phyloP scores from a whole-genome alignment of 169 alveolate species.

The Cryptosporidium canis region DNA sequence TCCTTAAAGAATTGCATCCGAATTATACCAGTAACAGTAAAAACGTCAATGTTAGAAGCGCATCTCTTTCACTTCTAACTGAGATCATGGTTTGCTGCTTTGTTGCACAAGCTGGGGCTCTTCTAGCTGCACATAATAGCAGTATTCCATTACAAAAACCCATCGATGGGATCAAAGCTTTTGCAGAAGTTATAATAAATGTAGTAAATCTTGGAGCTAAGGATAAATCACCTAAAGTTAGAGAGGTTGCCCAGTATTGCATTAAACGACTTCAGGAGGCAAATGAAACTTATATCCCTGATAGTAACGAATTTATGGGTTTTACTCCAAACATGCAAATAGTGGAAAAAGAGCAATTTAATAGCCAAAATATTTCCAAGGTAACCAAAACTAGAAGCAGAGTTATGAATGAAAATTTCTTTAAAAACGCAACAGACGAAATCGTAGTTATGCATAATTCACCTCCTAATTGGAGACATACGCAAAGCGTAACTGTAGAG shows the following conservation, averaged over 20 bases:
- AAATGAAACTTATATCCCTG: conserved; percentile 58
- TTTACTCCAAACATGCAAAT: neutral
- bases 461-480: conserved; percentile 56
- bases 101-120: conserved; percentile 71
- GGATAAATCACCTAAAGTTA: conserved; percentile 70
- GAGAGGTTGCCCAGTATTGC: conserved; percentile 69
- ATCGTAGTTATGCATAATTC: conserved; percentile 39
- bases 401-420: conserved; percentile 43
- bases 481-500: neutral
- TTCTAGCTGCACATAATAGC: conserved; percentile 52
- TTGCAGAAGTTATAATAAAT: conserved; percentile 30
- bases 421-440: conserved; percentile 67
- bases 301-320: neutral
- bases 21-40: conserved; percentile 38
- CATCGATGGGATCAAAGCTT: conserved; percentile 34
- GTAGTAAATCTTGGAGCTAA: conserved; percentile 41
- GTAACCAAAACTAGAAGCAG: neutral
- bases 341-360: neutral
- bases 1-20: conserved; percentile 56
- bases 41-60: conserved; percentile 47
- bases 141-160: conserved; percentile 50
- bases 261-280: conserved; percentile 66
- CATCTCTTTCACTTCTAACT: conserved; percentile 58
- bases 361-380: conserved; percentile 8
- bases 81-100: conserved; percentile 67